Evolutionary conservation across 768 basidiomycete genomes (phyloP).

Genomic region (Lactarius tabidus): DNA sequence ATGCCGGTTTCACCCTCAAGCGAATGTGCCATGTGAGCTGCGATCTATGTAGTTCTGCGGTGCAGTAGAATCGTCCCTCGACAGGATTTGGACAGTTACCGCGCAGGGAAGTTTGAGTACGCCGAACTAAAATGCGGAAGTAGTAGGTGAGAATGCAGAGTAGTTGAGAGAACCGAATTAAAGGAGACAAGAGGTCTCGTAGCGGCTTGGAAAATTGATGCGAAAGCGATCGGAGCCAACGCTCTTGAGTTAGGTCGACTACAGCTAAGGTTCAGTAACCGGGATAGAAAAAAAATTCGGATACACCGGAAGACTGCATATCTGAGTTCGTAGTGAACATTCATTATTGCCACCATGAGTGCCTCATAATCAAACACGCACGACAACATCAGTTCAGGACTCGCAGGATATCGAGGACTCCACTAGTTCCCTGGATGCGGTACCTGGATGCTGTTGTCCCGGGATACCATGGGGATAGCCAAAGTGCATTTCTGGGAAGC

Average conservation of each 20-base stretch:
- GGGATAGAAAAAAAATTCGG: too few species aligned
- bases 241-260: not conserved
- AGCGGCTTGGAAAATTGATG: not conserved
- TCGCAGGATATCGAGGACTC: not conserved
- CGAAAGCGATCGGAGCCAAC: not conserved
- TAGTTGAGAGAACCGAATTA: not conserved
- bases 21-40: too few species aligned
- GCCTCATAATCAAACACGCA: not conserved
- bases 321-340: not conserved
- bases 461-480: not conserved
- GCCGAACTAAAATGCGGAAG: not conserved
- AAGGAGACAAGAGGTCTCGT: not conserved
- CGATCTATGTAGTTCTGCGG: not conserved
- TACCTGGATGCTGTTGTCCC: not conserved
- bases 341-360: not conserved
- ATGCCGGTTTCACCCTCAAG: too few species aligned
- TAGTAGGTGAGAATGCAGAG: not conserved
- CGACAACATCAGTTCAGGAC: not conserved
- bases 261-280: too few species aligned
- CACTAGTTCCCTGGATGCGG: not conserved
- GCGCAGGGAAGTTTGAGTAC: not conserved
- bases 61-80: not conserved
- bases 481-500: not conserved
- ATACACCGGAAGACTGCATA: too few species aligned
- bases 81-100: not conserved